Conservation (phyloP, 73 alveolate genomes). For the Paramecium tetraurelia region DNA sequence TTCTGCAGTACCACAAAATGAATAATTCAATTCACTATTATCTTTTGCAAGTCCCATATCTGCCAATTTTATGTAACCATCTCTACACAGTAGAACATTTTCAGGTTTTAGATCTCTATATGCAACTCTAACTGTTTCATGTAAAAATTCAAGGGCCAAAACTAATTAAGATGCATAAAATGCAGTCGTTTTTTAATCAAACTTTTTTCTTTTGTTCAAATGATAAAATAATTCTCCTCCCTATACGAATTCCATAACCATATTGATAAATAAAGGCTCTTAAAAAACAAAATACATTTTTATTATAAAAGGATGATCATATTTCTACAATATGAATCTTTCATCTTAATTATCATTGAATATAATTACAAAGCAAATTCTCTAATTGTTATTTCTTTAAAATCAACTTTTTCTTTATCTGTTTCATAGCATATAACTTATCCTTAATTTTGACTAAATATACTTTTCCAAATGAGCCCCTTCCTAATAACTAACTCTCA, state of each 20-base stretch:
- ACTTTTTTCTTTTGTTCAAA: slow-evolving; percentile 36
- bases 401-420: slow-evolving; percentile 1
- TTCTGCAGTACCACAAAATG: slow-evolving; percentile 61
- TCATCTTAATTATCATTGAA: not conserved
- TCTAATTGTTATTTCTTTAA: not conserved
- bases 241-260: slow-evolving; percentile 51
- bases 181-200: slow-evolving; percentile 40
- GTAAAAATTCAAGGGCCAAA: slow-evolving; percentile 48
- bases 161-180: slow-evolving; percentile 44
- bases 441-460: slow-evolving; percentile 76
- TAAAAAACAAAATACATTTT: slow-evolving; percentile 39
- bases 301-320: slow-evolving; percentile 55
- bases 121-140: slow-evolving; percentile 51
- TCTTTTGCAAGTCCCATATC: slow-evolving; percentile 75
- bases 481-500: slow-evolving; percentile 77
- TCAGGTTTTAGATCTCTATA: slow-evolving; percentile 78
- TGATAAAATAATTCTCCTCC: slow-evolving; percentile 63
- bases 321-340: not conserved
- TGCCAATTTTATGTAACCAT: slow-evolving; percentile 66
- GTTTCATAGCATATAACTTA: slow-evolving; percentile 82
- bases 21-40: not conserved
- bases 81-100: slow-evolving; percentile 61
- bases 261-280: slow-evolving; percentile 24
- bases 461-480: slow-evolving; percentile 95
- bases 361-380: slow-evolving; percentile 47